Evolutionary conservation across 2,329 filamentous ascomycete species (phyloP).

Genomic region (Cladosporium sp.): DNA sequence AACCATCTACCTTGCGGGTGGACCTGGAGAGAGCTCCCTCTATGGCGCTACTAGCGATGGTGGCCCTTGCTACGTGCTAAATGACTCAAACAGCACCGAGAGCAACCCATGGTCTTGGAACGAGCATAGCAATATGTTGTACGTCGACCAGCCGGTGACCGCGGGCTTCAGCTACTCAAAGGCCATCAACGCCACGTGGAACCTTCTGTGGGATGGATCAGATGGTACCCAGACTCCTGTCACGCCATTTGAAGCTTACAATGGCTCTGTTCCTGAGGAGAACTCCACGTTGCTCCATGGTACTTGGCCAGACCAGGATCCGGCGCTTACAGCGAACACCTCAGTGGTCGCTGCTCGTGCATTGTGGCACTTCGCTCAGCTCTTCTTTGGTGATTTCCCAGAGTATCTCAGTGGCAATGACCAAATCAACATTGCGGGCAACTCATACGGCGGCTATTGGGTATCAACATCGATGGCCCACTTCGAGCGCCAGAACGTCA

Average conservation of each 20-base stretch:
- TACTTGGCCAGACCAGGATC: constrained; percentile 24
- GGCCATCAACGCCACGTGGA: constrained; percentile 59
- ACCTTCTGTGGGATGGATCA: constrained; percentile 43
- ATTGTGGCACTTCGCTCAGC: constrained; percentile 63
- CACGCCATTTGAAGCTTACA: constrained; percentile 24
- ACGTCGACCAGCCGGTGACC: constrained; percentile 46
- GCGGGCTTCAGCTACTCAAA: constrained; percentile 67
- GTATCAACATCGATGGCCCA: constrained; percentile 57
- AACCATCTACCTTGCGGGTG: constrained; percentile 52
- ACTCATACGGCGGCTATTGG: constrained; percentile 56
- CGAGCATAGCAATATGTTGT: constrained; percentile 42
- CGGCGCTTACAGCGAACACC: constrained; percentile 21
- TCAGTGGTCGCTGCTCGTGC: constrained; percentile 37
- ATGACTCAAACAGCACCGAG: constrained; percentile 43
- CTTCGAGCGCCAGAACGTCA: constrained; percentile 61
- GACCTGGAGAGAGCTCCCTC: constrained; percentile 47
- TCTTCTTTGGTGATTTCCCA: constrained; percentile 39
- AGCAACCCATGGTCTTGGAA: constrained; percentile 50
- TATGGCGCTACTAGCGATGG: constrained; percentile 60
- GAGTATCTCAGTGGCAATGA: constrained; percentile 23
- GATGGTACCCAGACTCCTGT: constrained; percentile 32
- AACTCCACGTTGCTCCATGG: constrained; percentile 29
- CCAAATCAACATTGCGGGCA: constrained; percentile 25
- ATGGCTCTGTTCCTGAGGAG: constrained; percentile 20
- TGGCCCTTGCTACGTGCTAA: constrained; percentile 44